Percentiles rank a stretch among this genome's conserved stretches.
phyloP scores from a whole-genome alignment of 2,329 filamentous ascomycete genomes.

The Botrytis aclada region DNA sequence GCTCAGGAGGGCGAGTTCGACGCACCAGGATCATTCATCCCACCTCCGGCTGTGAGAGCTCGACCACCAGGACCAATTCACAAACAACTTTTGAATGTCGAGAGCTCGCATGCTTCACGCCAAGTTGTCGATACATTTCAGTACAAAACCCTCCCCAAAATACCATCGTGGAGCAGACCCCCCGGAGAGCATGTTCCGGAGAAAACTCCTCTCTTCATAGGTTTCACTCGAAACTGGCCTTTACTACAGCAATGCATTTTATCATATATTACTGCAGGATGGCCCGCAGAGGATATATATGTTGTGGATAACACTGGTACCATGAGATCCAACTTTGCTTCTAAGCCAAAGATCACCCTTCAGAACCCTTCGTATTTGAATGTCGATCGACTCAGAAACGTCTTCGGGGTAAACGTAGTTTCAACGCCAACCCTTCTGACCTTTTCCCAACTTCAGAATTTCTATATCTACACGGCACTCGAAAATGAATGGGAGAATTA shows the following conservation, averaged over 20 bases:
- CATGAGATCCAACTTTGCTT: conserved; percentile 49
- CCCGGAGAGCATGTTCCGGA: conserved; percentile 41
- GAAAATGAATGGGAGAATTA: conserved; percentile 47
- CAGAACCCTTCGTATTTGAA: conserved; percentile 58
- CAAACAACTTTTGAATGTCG: background rate
- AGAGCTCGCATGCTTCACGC: background rate
- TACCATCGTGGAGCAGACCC: conserved; percentile 43
- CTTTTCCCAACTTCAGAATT: conserved; percentile 57
- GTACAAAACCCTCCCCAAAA: background rate
- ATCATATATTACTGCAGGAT: conserved; percentile 57
- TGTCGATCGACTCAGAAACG: conserved; percentile 45
- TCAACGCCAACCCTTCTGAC: conserved; percentile 50
- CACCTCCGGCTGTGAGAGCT: background rate
- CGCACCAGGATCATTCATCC: background rate
- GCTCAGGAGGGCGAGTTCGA: background rate
- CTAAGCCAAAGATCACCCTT: conserved; percentile 45
- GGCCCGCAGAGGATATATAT: conserved; percentile 55
- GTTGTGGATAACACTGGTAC: conserved; percentile 59
- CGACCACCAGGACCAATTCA: conserved; percentile 8
- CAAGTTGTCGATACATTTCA: conserved; percentile 5
- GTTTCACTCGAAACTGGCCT: conserved; percentile 55
- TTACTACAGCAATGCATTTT: conserved; percentile 54
- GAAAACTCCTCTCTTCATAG: conserved; percentile 53
- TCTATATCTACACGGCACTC: conserved; percentile 48
- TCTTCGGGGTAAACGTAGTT: conserved; percentile 51